Evolutionary conservation across 2,329 filamentous ascomycete species (phyloP), one percentile per base, ranked within the genome.

Genomic region (Fusarium penzigii): DNA sequence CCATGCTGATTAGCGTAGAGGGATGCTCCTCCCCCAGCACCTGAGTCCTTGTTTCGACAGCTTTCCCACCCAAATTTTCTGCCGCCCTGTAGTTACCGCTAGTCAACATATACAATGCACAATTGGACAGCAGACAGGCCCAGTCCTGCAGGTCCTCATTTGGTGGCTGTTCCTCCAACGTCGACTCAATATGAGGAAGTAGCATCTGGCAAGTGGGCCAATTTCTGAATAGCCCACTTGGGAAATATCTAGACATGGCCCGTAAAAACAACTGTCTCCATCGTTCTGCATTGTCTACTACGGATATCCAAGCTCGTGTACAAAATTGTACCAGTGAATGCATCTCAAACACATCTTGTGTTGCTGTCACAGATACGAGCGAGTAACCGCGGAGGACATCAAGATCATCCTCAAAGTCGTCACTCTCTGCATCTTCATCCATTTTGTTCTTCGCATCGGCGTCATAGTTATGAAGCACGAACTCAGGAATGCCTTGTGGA

Each of bases 301-400:
- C 14, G 2, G 53, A 43, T 4, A 42, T n/a, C 56, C 44, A 58
- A 6, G 6, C 11, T n/a, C 41, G 16, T 0, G 39, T 58, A 1
- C 36, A 56, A 1, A 51, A 2, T 14, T 54, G 45, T 1, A 58
- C 51, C 1, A 45, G 34, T 0, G 50, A 5, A 17, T 58, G 52
- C 1, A 62, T 49, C 32, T 62, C 48, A 2, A 36, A 57, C 2
- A 38, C 2, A 5, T 40, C 43, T 2, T 3, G 3, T 6, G 14
- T 14, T 10, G 40, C n/a, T 8, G 40, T 45, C 1, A 47, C 2
- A 0, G 17, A 46, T 1, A 61, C 39, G 0, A 62, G 46, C 0
- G 45, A 61, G 20, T 56, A 62, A 11, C 34, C 39, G 10, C 41
- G 39, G n/a, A 62, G 45, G 6, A 56, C 6, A 9, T 57, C 44